Percentiles rank a stretch among this genome's conserved stretches.
Conservation (phyloP, 2,329 filamentous ascomycete genomes). For the Colletotrichum godetiae region DNA sequence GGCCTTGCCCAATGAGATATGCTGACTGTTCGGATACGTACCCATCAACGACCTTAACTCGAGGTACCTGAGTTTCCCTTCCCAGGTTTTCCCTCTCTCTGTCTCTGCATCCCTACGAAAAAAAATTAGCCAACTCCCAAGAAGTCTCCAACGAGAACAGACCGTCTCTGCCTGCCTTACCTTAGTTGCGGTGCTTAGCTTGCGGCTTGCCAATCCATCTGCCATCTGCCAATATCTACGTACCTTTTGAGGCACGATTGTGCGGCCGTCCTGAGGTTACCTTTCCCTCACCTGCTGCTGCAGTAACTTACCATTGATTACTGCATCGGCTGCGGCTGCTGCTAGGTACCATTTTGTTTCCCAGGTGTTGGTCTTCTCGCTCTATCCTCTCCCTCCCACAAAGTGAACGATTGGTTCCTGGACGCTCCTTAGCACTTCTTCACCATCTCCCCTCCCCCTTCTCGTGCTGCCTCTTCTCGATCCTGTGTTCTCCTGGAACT, state of each 20-base stretch:
- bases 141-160: neutral
- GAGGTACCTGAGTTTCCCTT: neutral
- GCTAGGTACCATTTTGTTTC: neutral
- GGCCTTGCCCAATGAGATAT: neutral
- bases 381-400: slow-evolving; percentile 3
- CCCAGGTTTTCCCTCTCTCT: neutral
- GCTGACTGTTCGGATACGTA: neutral
- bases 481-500: neutral
- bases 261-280: slow-evolving; percentile 8
- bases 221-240: slow-evolving; percentile 5
- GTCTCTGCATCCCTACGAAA: neutral
- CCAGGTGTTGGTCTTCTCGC: neutral
- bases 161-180: slow-evolving; percentile 19
- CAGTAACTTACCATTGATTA: neutral
- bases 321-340: neutral
- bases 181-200: too few relatives aligned
- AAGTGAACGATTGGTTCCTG: slow-evolving; percentile 16
- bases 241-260: slow-evolving; percentile 1
- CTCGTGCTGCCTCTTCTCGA: slow-evolving; percentile 6
- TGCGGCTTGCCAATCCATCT: neutral
- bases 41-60: slow-evolving; percentile 11
- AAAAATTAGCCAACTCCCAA: slow-evolving; percentile 10
- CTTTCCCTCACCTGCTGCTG: neutral
- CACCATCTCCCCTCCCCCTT: neutral
- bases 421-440: slow-evolving; percentile 18